Evolutionary conservation across 2,329 filamentous ascomycete species (phyloP).

Genomic region (Fusarium beomiforme): DNA sequence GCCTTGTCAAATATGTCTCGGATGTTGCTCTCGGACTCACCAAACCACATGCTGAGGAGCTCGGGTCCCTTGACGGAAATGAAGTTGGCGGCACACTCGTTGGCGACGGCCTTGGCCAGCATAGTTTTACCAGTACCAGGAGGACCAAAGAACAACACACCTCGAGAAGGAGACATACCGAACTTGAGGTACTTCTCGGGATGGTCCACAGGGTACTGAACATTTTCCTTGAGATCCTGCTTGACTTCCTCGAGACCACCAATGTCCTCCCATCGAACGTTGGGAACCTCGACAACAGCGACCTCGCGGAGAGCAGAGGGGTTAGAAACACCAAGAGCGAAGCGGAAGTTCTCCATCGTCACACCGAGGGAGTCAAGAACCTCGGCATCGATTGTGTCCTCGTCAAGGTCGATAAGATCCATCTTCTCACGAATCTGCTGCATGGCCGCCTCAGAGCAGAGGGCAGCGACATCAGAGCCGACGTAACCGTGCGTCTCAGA

Average conservation of each 20-base stretch:
- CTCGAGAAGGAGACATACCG: conserved; percentile 94
- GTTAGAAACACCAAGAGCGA: conserved; percentile 97
- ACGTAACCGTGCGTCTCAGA: conserved; percentile 99
- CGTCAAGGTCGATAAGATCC: conserved; percentile 98
- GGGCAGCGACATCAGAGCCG: conserved; percentile 96
- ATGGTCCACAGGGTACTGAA: conserved; percentile 99
- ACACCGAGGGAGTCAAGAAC: conserved; percentile 98
- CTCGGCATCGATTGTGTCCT: conserved; percentile 98
- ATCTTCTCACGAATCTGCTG: conserved; percentile 99
- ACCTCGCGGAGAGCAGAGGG: conserved; percentile 98
- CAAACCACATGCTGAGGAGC: conserved; percentile 99
- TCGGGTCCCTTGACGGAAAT: conserved; percentile 99
- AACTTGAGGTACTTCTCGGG: conserved; percentile 99
- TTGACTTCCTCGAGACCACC: conserved; percentile 98
- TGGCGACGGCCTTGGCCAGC: conserved; percentile 98
- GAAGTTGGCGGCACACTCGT: conserved; percentile 99
- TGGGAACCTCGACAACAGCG: conserved; percentile 98
- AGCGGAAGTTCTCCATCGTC: conserved; percentile 99
- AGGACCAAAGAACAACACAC: conserved; percentile 98
- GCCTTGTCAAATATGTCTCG: conserved; percentile 99
- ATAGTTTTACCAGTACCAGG: conserved; percentile 99
- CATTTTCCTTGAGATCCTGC: conserved; percentile 98
- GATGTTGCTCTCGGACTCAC: conserved; percentile 99
- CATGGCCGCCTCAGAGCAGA: conserved; percentile 99
- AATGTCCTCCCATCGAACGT: conserved; percentile 99